These are phyloP conservation scores for Ensete glaucum DNA, from an alignment of 176 grass and related monocot species.

Conservation along the genomic window DNA sequence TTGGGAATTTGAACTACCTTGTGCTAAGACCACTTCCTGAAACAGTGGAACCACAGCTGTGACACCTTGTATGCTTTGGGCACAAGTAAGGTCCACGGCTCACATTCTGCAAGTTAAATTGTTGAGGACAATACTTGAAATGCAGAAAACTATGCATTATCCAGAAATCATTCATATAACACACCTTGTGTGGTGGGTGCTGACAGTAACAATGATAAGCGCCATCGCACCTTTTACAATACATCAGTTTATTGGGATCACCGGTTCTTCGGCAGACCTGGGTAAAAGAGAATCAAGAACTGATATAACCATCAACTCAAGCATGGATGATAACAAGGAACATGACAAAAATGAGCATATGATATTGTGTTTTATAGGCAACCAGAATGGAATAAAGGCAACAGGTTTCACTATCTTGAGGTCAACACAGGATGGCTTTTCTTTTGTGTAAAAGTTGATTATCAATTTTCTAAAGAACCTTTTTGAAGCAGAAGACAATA, in stretches of 20 bases:
- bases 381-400: too few relatives aligned
- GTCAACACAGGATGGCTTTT: too few relatives aligned
- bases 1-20: constrained; percentile 36
- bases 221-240: constrained; percentile 96
- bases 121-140: constrained; percentile 2
- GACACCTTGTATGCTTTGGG: constrained; percentile 96
- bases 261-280: constrained; percentile 85
- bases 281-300: constrained; percentile 24
- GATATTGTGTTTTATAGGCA: too few relatives aligned
- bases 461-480: too few relatives aligned
- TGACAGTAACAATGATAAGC: constrained; percentile 98
- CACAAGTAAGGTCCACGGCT: constrained; percentile 85
- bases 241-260: constrained; percentile 97
- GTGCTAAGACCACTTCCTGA: constrained; percentile 97
- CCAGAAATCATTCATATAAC: constrained; percentile 1
- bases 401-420: too few relatives aligned
- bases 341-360: background rate
- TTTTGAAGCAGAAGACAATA: too few relatives aligned
- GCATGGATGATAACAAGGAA: background rate
- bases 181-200: constrained; percentile 97
- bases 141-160: background rate
- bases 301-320: background rate
- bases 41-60: constrained; percentile 91
- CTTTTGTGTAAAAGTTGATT: too few relatives aligned
- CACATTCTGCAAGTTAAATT: constrained; percentile 62